These are phyloP conservation scores for Scutellaria galericulata DNA, from an alignment of 257 asterid genomes.

Conservation along the genomic window DNA sequence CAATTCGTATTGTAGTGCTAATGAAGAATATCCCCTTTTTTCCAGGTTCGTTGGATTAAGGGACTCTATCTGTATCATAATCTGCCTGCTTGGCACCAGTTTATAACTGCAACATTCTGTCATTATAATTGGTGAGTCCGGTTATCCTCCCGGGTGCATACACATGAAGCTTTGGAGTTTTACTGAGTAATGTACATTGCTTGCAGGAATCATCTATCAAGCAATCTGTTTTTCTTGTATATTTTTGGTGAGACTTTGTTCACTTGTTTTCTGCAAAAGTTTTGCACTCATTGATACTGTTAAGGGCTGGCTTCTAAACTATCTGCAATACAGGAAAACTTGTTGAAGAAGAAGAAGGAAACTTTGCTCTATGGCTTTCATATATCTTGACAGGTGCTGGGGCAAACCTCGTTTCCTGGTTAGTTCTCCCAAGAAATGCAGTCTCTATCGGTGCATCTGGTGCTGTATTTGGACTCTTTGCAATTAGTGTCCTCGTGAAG, in stretches of 20 bases:
- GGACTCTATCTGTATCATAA: constrained; percentile 83
- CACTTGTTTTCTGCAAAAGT: constrained; percentile 20
- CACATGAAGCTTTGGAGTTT: constrained; percentile 22
- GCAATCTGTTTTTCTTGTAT: constrained; percentile 96
- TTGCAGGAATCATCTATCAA: constrained; percentile 89
- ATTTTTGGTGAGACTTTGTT: constrained; percentile 74
- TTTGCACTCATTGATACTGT: not conserved
- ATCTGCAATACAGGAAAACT: constrained; percentile 67
- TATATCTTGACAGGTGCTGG: constrained; percentile 93
- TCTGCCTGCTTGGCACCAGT: constrained; percentile 92
- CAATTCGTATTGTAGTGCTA: constrained; percentile 19
- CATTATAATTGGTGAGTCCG: constrained; percentile 81
- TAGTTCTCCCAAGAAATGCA: constrained; percentile 87
- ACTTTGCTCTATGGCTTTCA: constrained; percentile 90
- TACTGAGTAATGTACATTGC: constrained; percentile 10
- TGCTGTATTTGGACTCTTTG: constrained; percentile 96
- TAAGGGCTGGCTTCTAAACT: constrained; percentile 12
- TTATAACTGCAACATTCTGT: constrained; percentile 91
- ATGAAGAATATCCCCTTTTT: constrained; percentile 15
- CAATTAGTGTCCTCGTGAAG: constrained; percentile 94
- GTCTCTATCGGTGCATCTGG: constrained; percentile 98
- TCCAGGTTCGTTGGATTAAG: constrained; percentile 73
- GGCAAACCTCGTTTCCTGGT: constrained; percentile 95
- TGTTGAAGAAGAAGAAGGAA: constrained; percentile 98
- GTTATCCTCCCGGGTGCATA: constrained; percentile 30